phyloP scores from a whole-genome alignment of 257 asterid genomes.

The Vinca minor region DNA sequence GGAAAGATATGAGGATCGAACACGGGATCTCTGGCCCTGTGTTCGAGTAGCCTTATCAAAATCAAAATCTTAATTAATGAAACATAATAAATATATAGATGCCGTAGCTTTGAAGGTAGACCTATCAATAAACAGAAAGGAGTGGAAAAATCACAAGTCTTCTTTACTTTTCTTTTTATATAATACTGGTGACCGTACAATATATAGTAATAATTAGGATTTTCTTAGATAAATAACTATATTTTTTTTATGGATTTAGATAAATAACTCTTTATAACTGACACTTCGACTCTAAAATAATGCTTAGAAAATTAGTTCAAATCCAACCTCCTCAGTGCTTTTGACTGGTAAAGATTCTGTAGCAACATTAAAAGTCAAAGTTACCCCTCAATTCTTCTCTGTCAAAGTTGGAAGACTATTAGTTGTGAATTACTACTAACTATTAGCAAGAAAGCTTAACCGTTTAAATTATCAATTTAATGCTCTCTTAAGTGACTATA shows the following conservation, averaged over 20 bases:
- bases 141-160: slow-evolving; percentile 18
- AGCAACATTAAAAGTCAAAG: slow-evolving; percentile 5
- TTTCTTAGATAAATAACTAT: neutral
- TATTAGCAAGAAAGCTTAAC: slow-evolving; percentile 6
- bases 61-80: no score
- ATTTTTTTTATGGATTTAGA: neutral
- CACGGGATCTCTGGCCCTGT: no score
- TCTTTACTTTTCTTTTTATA: neutral
- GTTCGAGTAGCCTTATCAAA: no score
- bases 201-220: neutral
- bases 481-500: slow-evolving; percentile 2
- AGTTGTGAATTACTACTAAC: neutral
- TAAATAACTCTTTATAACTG: slow-evolving; percentile 3
- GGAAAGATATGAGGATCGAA: no score
- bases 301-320: slow-evolving; percentile 13
- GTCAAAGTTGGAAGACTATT: neutral
- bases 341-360: slow-evolving; percentile 48
- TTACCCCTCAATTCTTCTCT: slow-evolving; percentile 11
- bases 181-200: slow-evolving; percentile 21
- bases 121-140: slow-evolving; percentile 10
- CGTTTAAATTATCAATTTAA: neutral
- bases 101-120: slow-evolving; percentile 32
- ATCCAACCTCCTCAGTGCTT: slow-evolving; percentile 24
- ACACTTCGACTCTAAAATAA: slow-evolving; percentile 10
- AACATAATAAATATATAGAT: neutral